phyloP scores from a whole-genome alignment of 768 basidiomycete genomes.

The Paxillus involutus region DNA sequence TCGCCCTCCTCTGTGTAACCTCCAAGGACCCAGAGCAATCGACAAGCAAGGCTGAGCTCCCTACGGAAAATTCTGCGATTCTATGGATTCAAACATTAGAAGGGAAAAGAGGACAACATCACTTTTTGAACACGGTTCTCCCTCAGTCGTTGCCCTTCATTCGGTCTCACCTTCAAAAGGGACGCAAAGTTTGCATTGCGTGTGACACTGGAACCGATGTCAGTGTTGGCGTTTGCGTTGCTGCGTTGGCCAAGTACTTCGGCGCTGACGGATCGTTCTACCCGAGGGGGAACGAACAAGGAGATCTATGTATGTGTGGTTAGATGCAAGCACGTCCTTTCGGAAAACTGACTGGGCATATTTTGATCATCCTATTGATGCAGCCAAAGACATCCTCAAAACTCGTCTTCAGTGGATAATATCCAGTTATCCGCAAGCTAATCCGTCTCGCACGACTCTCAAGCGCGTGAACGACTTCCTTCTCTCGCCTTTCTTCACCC shows the following conservation, averaged over 20 bases:
- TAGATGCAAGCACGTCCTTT: not conserved
- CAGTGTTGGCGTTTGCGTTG: conserved; percentile 63
- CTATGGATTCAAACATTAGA: conserved; percentile 28
- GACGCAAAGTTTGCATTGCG: conserved; percentile 44
- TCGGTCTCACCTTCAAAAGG: conserved; percentile 34
- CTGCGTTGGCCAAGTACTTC: conserved; percentile 59
- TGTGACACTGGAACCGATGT: conserved; percentile 61
- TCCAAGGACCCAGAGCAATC: not conserved
- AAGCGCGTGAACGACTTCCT: conserved; percentile 77
- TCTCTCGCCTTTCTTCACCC: conserved; percentile 39
- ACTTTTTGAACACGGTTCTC: conserved; percentile 48
- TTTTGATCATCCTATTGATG: not conserved
- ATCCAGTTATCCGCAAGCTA: conserved; percentile 67
- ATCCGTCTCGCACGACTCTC: conserved; percentile 81
- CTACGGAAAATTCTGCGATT: not conserved
- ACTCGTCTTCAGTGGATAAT: conserved; percentile 87
- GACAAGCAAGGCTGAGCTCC: not conserved
- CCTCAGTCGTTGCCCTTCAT: conserved; percentile 52
- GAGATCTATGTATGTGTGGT: conserved; percentile 20
- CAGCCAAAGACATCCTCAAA: conserved; percentile 63
- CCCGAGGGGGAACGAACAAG: conserved; percentile 2
- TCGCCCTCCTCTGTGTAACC: conserved; percentile 19
- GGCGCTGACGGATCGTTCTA: conserved; percentile 45
- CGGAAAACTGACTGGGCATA: not conserved
- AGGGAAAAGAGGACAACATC: conserved; percentile 55